phyloP scores from a whole-genome alignment of 164 flowering plant species.

The Taxillus chinensis region DNA sequence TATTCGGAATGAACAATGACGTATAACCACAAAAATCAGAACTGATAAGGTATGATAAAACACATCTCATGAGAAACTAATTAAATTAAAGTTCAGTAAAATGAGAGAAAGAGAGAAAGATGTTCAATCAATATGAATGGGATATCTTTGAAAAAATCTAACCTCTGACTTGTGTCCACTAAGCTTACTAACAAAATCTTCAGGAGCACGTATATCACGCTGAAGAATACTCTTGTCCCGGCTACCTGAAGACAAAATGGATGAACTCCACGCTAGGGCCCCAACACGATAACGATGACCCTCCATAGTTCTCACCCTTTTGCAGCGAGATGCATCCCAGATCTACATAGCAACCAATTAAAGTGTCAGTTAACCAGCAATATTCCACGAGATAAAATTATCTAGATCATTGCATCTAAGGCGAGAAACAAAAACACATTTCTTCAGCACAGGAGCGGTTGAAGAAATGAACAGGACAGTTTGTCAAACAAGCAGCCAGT shows the following conservation, averaged over 20 bases:
- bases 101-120: not conserved
- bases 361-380: constrained; percentile 2
- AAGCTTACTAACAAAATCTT: constrained; percentile 76
- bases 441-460: not conserved
- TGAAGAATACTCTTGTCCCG: constrained; percentile 88
- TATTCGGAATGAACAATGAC: no score
- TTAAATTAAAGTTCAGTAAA: no score
- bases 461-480: not conserved
- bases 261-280: constrained; percentile 91
- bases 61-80: no score
- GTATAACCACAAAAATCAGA: no score
- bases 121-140: constrained; percentile 1
- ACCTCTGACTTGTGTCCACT: constrained; percentile 97
- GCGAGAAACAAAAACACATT: not conserved
- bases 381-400: not conserved
- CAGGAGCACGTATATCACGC: constrained; percentile 80
- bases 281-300: constrained; percentile 91
- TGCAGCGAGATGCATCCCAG: constrained; percentile 95
- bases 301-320: constrained; percentile 82
- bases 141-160: constrained; percentile 6
- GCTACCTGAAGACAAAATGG: constrained; percentile 82
- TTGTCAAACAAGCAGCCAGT: no score
- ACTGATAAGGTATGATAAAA: no score
- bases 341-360: constrained; percentile 34
- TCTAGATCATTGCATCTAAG: not conserved